A percentile compares a stretch with the other conserved stretches of the same genome.
These are phyloP conservation scores for Trichoderma polysporum DNA, from an alignment of 2,329 filamentous ascomycete species.

Conservation along the genomic window DNA sequence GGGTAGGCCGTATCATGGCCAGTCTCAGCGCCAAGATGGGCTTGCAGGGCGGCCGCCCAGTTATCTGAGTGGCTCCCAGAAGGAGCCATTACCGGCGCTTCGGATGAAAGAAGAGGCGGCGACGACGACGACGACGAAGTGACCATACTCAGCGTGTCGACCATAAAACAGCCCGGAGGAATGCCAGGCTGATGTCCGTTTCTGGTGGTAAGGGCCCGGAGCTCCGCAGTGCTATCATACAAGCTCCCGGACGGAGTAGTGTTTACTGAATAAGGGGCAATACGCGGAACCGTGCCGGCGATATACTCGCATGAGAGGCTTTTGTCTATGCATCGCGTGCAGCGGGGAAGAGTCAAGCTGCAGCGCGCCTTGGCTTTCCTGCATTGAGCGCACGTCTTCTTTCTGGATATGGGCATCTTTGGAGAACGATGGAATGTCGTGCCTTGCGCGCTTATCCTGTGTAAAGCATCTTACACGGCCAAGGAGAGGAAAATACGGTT, in stretches of 20 bases:
- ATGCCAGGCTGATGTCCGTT: neutral
- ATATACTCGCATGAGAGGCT: constrained; percentile 21
- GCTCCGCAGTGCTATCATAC: neutral
- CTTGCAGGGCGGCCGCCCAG: neutral
- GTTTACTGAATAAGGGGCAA: neutral
- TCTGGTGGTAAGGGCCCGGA: neutral
- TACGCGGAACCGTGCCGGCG: neutral
- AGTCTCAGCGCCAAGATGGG: neutral
- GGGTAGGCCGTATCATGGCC: neutral
- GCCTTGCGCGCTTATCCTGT: no score
- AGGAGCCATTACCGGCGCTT: neutral
- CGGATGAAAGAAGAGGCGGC: neutral
- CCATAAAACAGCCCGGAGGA: neutral
- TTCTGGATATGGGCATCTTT: constrained; percentile 23
- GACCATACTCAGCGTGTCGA: neutral
- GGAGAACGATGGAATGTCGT: neutral
- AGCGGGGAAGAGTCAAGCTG: constrained; percentile 18
- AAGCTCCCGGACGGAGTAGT: neutral
- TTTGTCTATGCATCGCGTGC: constrained; percentile 20
- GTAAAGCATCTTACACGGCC: neutral
- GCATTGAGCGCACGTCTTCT: constrained; percentile 25
- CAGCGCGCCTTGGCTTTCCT: constrained; percentile 23
- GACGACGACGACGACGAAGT: neutral
- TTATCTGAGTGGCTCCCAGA: neutral
- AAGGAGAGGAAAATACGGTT: neutral